Evolutionary conservation across 2,329 filamentous ascomycete genomes (phyloP).

Genomic region (Fusarium scirpi): DNA sequence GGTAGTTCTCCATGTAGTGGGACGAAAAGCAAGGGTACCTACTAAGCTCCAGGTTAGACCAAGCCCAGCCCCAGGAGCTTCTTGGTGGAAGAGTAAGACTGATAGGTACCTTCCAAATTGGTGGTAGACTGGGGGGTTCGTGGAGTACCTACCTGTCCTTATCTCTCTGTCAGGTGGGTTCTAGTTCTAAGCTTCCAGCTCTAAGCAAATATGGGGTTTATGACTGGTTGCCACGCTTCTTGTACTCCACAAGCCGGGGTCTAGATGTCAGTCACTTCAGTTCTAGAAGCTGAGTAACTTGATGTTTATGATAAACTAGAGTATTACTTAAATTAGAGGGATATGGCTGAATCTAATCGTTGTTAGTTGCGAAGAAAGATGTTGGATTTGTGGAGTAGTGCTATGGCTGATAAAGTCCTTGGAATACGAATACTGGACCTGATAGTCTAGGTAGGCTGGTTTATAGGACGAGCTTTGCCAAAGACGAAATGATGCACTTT

Average conservation of each 20-base stretch:
- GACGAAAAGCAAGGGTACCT: constrained; percentile 24
- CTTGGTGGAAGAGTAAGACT: neutral
- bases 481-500: neutral
- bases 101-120: constrained; percentile 44
- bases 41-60: constrained; percentile 4
- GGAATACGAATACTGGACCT: neutral
- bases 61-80: neutral
- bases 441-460: neutral
- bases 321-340: neutral
- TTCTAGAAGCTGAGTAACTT: constrained; percentile 28
- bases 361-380: neutral
- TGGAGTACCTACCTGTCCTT: constrained; percentile 32
- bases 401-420: neutral
- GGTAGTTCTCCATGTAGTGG: constrained; percentile 3
- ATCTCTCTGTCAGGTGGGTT: constrained; percentile 5
- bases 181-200: neutral
- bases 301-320: neutral
- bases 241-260: constrained; percentile 26
- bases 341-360: neutral
- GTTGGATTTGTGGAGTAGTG: neutral
- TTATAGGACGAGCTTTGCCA: neutral
- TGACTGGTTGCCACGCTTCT: constrained; percentile 35
- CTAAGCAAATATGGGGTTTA: constrained; percentile 28
- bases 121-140: constrained; percentile 40
- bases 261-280: constrained; percentile 19